phyloP scores from a whole-genome alignment of 345 rosid species.

The Acer negundo region DNA sequence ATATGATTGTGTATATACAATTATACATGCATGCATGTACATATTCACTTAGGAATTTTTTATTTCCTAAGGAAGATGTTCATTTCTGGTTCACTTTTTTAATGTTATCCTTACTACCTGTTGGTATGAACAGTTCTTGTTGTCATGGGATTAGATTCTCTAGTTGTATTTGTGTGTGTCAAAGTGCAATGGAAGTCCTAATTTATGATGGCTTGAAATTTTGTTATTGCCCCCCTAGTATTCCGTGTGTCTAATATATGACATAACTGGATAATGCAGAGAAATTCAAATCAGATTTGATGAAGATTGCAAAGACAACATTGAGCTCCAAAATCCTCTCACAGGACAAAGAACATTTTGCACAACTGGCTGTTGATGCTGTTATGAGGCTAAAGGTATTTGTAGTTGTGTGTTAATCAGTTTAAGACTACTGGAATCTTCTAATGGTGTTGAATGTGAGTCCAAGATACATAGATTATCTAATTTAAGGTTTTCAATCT shows the following conservation, averaged over 20 bases:
- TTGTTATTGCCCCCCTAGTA: neutral
- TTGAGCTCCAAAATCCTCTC: constrained; percentile 90
- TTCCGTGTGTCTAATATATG: constrained; percentile 6
- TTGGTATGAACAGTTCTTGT: neutral
- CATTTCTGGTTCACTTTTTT: neutral
- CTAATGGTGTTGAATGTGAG: neutral
- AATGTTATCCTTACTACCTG: neutral
- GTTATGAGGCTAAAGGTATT: constrained; percentile 85
- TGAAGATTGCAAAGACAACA: constrained; percentile 93
- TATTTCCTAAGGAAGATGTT: neutral
- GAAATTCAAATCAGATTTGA: constrained; percentile 76
- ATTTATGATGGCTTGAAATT: neutral
- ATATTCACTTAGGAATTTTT: neutral
- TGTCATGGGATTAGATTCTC: neutral
- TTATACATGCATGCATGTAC: neutral
- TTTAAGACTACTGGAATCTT: neutral
- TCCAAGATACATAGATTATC: neutral
- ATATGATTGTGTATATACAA: neutral
- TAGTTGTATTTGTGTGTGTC: neutral
- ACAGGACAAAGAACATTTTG: constrained; percentile 93
- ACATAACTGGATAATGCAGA: constrained; percentile 53
- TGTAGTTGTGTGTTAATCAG: neutral
- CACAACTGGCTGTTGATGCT: constrained; percentile 90
- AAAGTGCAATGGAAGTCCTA: neutral
- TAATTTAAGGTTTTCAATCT: neutral